phyloP scores from a whole-genome alignment of 169 alveolate genomes.

The Cryptosporidium sp. region DNA sequence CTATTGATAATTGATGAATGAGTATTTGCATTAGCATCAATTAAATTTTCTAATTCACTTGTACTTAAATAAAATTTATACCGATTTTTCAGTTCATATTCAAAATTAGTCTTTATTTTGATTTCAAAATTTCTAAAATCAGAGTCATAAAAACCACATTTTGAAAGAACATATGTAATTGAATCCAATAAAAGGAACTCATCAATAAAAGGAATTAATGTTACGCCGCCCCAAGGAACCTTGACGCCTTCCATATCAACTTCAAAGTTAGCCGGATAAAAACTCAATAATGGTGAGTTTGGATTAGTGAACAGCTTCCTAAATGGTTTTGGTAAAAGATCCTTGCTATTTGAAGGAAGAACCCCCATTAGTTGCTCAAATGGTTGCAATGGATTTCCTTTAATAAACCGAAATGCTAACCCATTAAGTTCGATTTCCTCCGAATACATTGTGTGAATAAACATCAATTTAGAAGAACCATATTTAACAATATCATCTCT shows the following conservation, averaged over 20 bases:
- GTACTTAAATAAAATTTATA: neutral
- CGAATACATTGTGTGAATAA: conserved; percentile 18
- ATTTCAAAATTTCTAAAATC: conserved; percentile 27
- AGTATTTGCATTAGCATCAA: neutral
- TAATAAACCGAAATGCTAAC: conserved; percentile 28
- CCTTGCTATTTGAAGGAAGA: conserved; percentile 79
- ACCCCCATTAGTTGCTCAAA: conserved; percentile 83
- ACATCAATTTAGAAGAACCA: conserved; percentile 12
- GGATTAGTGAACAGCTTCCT: conserved; percentile 75
- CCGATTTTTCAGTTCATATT: neutral
- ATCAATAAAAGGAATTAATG: conserved; percentile 83
- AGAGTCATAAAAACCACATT: conserved; percentile 23
- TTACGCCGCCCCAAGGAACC: conserved; percentile 86
- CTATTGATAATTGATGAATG: neutral
- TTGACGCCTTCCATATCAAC: conserved; percentile 84
- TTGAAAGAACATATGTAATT: conserved; percentile 58
- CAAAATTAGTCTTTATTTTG: neutral
- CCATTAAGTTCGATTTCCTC: conserved; percentile 7
- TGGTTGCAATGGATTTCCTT: conserved; percentile 80
- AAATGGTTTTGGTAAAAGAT: conserved; percentile 80
- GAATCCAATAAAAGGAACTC: conserved; percentile 67
- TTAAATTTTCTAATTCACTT: conserved; percentile 13
- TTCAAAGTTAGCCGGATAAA: conserved; percentile 79
- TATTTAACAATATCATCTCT: conserved; percentile 8
- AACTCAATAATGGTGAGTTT: conserved; percentile 79